phyloP scores from a whole-genome alignment of 129 eudicot species.

The Artemisia argyi region DNA sequence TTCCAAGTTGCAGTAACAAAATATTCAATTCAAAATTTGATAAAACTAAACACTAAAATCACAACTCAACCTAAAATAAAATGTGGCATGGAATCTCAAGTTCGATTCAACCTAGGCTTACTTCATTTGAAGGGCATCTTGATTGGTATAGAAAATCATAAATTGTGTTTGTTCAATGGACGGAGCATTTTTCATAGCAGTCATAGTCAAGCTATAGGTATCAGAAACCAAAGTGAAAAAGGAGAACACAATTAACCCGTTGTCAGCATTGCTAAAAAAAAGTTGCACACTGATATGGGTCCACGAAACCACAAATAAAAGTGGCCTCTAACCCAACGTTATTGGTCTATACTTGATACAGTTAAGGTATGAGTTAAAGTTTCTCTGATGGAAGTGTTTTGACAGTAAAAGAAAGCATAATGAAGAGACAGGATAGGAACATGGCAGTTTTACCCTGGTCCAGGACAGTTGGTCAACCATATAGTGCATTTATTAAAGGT shows the following conservation, averaged over 20 bases:
- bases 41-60: too few species aligned
- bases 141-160: too few species aligned
- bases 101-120: too few species aligned
- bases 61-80: too few species aligned
- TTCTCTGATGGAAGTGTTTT: background rate
- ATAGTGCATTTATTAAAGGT: constrained; percentile 29
- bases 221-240: background rate
- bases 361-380: background rate
- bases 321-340: too few species aligned
- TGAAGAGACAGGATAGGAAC: constrained; percentile 26
- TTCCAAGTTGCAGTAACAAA: too few species aligned
- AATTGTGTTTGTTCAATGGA: too few species aligned
- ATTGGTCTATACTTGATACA: background rate
- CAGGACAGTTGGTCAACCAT: constrained; percentile 32
- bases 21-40: too few species aligned
- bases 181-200: background rate
- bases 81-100: too few species aligned
- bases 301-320: constrained; percentile 18
- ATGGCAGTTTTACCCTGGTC: constrained; percentile 29
- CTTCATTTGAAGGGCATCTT: too few species aligned
- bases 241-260: background rate
- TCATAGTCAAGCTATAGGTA: background rate
- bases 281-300: constrained; percentile 13
- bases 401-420: constrained; percentile 3
- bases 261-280: background rate